Percentiles rank a stretch among this genome's conserved stretches.
phyloP scores from a whole-genome alignment of 2,329 filamentous ascomycete genomes.

The Penicillium sp. region DNA sequence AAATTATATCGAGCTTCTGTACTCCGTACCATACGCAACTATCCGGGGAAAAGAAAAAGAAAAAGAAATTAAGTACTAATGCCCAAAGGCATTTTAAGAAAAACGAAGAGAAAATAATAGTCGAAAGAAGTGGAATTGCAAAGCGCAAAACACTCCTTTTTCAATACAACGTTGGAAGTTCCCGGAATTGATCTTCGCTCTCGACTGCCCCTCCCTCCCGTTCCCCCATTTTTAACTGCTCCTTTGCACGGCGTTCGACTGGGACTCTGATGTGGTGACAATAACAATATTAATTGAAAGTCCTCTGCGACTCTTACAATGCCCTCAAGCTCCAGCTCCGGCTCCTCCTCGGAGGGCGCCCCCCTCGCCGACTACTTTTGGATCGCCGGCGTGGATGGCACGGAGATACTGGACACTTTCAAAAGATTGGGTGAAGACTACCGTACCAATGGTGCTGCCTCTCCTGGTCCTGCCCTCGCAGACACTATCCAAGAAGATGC shows the following conservation, averaged over 20 bases:
- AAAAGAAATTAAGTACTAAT: constrained; percentile 1
- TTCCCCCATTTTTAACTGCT: constrained; percentile 17
- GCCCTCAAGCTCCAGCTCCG: constrained; percentile 20
- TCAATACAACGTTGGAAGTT: constrained; percentile 15
- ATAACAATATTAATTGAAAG: constrained; percentile 14
- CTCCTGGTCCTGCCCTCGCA: constrained; percentile 46
- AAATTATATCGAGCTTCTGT: too few relatives aligned
- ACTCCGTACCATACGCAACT: constrained; percentile 20
- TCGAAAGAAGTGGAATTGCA: neutral
- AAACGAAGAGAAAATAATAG: neutral
- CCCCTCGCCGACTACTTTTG: constrained; percentile 69
- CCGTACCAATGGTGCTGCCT: constrained; percentile 37
- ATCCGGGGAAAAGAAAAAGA: constrained; percentile 19
- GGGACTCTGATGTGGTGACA: constrained; percentile 20
- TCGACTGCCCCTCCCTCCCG: constrained; percentile 19
- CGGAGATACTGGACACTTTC: constrained; percentile 49
- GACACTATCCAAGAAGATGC: constrained; percentile 64
- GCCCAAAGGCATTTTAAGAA: constrained; percentile 1
- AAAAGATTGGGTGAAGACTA: constrained; percentile 46
- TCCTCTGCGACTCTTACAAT: constrained; percentile 19
- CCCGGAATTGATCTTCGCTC: constrained; percentile 28
- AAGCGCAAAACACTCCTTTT: constrained; percentile 6
- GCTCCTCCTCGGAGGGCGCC: constrained; percentile 48
- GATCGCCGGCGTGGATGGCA: constrained; percentile 56
- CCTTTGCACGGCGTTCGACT: neutral